A percentile compares a stretch with the other conserved stretches of the same genome.
Conservation (phyloP, 129 eudicot species). For the Centella asiatica region DNA sequence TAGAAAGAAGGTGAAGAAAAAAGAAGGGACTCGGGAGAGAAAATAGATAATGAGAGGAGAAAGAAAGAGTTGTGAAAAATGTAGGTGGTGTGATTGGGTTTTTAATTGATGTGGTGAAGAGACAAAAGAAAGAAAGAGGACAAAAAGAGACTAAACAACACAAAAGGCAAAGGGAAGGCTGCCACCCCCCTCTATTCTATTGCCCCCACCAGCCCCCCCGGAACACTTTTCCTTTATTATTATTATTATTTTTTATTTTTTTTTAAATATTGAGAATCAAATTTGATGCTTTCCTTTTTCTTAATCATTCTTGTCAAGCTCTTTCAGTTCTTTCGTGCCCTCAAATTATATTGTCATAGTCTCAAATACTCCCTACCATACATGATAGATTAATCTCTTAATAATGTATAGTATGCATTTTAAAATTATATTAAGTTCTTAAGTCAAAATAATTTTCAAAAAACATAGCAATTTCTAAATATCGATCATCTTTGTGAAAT, state of each 20-base stretch:
- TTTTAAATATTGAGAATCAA: too few species aligned
- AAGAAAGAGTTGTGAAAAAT: slow-evolving; percentile 7
- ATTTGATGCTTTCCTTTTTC: slow-evolving; percentile 44
- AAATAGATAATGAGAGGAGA: slow-evolving; percentile 11
- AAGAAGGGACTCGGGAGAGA: slow-evolving; percentile 20
- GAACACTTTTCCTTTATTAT: slow-evolving; percentile 15
- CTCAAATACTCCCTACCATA: too few species aligned
- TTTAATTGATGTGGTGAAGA: slow-evolving; percentile 14
- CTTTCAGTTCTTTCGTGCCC: neutral
- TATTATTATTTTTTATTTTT: slow-evolving; percentile 37
- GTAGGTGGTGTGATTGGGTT: slow-evolving; percentile 29
- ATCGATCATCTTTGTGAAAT: too few species aligned
- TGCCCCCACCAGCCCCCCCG: slow-evolving; percentile 1
- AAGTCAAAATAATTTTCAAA: too few species aligned
- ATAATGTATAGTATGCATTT: too few species aligned
- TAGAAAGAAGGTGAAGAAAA: neutral
- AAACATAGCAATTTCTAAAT: too few species aligned
- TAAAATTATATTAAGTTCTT: too few species aligned
- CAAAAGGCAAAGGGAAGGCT: slow-evolving; percentile 49
- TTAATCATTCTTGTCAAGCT: slow-evolving; percentile 44
- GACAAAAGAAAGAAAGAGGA: slow-evolving; percentile 42
- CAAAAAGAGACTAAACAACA: too few species aligned
- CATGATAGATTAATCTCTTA: too few species aligned
- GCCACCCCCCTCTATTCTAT: slow-evolving; percentile 21
- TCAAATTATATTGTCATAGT: neutral